phyloP scores from a whole-genome alignment of 2,329 filamentous ascomycete species.

The Xylaria multiplex region DNA sequence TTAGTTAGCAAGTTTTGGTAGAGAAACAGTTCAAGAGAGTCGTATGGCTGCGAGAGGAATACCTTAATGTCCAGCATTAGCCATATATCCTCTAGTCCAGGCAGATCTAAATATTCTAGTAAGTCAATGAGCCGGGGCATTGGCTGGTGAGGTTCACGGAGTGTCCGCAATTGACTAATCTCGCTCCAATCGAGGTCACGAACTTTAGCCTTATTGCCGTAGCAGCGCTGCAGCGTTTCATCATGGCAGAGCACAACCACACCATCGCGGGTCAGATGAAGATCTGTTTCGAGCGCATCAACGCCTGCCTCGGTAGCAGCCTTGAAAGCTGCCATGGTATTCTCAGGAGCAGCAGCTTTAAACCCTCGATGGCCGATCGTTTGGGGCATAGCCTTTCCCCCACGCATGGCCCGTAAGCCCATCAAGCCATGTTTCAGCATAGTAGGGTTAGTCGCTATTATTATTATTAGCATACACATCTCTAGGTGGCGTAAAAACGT shows the following conservation, averaged over 20 bases:
- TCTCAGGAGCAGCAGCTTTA: conserved; percentile 83
- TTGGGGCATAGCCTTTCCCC: conserved; percentile 63
- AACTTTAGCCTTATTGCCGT: conserved; percentile 76
- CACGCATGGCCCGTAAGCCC: background rate
- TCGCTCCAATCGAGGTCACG: conserved; percentile 81
- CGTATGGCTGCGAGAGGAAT: conserved; percentile 27
- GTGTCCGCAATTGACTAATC: conserved; percentile 58
- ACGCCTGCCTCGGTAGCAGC: conserved; percentile 75
- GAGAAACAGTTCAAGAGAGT: background rate
- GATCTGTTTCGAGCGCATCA: conserved; percentile 87
- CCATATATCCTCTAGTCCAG: conserved; percentile 76
- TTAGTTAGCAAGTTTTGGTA: background rate
- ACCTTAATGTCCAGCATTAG: conserved; percentile 90
- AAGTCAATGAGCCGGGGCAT: conserved; percentile 82
- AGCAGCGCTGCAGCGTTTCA: conserved; percentile 80
- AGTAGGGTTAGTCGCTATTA: conserved; percentile 10
- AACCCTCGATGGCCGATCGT: conserved; percentile 82
- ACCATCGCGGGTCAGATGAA: conserved; percentile 83
- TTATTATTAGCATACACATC: conserved; percentile 11
- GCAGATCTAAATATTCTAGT: conserved; percentile 74
- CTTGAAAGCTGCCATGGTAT: conserved; percentile 81
- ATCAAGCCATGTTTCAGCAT: conserved; percentile 12
- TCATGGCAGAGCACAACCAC: conserved; percentile 91
- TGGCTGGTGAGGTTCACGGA: conserved; percentile 71
- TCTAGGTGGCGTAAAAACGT: background rate